Evolutionary conservation across 1,139 yeast species (phyloP).

Genomic region (Geotrichum macrosporum): DNA sequence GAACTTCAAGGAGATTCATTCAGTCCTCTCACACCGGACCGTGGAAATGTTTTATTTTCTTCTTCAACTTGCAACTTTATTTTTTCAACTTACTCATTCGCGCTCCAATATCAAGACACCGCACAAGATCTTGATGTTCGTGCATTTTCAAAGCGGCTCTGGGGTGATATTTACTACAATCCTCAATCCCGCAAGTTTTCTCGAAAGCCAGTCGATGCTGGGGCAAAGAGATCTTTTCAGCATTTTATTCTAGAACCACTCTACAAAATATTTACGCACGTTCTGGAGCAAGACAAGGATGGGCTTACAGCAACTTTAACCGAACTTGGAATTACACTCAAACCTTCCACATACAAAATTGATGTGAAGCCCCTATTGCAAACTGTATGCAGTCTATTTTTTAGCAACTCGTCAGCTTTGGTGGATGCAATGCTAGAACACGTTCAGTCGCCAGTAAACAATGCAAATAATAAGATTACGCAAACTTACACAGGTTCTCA

Average conservation of each 20-base stretch:
- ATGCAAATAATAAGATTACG: constrained; percentile 31
- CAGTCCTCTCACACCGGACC: constrained; percentile 53
- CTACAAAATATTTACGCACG: constrained; percentile 65
- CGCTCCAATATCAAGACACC: constrained; percentile 47
- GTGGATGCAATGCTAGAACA: constrained; percentile 46
- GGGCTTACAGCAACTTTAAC: constrained; percentile 45
- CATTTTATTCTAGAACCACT: constrained; percentile 72
- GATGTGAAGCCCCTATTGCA: constrained; percentile 59
- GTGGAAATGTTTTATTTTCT: constrained; percentile 67
- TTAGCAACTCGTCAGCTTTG: constrained; percentile 51
- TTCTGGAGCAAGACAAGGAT: constrained; percentile 52
- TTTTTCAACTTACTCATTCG: constrained; percentile 66
- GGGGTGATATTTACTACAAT: constrained; percentile 73
- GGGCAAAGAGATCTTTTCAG: constrained; percentile 53
- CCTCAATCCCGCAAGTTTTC: constrained; percentile 46
- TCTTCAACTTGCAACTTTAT: constrained; percentile 59
- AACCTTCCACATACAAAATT: constrained; percentile 34
- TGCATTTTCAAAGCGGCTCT: constrained; percentile 52
- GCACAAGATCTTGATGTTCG: constrained; percentile 39
- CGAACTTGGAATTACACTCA: constrained; percentile 36
- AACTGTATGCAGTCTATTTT: constrained; percentile 52
- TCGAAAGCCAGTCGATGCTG: constrained; percentile 35
- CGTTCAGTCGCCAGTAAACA: constrained; percentile 45
- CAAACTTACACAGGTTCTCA: constrained; percentile 33
- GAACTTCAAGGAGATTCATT: constrained; percentile 22